phyloP scores from a whole-genome alignment of 2,329 filamentous ascomycete genomes.

The Colletotrichum tropicale region DNA sequence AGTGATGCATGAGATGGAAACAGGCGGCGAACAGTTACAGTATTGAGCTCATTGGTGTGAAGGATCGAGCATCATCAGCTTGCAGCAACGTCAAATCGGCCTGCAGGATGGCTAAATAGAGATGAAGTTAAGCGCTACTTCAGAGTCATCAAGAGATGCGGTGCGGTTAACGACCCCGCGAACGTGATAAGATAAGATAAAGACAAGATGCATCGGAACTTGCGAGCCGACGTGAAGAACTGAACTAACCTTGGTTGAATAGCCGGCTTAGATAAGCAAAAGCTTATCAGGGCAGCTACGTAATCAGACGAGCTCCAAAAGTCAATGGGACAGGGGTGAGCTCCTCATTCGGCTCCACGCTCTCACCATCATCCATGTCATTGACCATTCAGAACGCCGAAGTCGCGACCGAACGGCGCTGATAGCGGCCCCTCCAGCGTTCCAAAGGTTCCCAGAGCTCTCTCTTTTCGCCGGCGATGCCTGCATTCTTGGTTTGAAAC shows the following conservation, averaged over 20 bases:
- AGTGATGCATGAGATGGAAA: background rate
- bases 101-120: background rate
- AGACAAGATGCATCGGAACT: background rate
- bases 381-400: conserved; percentile 14
- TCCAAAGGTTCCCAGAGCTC: background rate
- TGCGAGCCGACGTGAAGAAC: background rate
- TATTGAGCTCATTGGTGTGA: background rate
- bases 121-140: background rate
- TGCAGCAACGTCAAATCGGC: background rate
- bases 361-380: conserved; percentile 18
- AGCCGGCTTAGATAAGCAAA: background rate
- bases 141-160: background rate
- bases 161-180: background rate
- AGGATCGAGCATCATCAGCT: background rate
- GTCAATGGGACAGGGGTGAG: background rate
- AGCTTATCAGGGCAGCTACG: conserved; percentile 14
- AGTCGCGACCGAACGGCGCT: conserved; percentile 12
- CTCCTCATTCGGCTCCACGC: conserved; percentile 19
- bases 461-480: background rate
- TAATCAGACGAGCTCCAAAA: conserved; percentile 3
- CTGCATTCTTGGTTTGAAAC: conserved; percentile 9
- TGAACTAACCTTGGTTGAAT: background rate
- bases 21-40: background rate
- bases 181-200: background rate
- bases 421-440: background rate